phyloP scores from a whole-genome alignment of 495 filamentous ascomycete species.

The Penicillium salamii region DNA sequence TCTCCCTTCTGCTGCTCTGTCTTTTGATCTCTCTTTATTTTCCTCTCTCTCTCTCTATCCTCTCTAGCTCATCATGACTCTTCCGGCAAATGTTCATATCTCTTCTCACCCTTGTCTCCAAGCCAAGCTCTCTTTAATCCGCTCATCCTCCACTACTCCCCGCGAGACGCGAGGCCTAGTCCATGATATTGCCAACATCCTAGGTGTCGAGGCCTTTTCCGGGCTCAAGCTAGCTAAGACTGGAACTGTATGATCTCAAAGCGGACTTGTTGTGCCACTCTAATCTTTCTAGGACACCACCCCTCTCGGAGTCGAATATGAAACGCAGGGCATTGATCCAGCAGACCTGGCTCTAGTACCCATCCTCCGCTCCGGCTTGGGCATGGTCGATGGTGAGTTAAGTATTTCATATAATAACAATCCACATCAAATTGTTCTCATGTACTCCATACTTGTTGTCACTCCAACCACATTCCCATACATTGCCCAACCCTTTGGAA shows the following conservation, averaged over 20 bases:
- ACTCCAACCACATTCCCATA: background rate
- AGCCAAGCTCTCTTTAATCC: conserved; percentile 86
- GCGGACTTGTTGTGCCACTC: background rate
- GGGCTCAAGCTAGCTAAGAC: conserved; percentile 51
- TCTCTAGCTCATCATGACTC: conserved; percentile 21
- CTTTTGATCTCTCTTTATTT: background rate
- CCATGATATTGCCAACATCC: conserved; percentile 79
- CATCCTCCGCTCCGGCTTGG: conserved; percentile 84
- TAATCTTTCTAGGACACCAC: conserved; percentile 59
- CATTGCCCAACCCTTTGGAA: background rate
- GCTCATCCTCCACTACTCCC: conserved; percentile 65
- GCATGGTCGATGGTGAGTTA: conserved; percentile 74
- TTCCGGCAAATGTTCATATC: conserved; percentile 60
- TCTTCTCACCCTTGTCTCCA: conserved; percentile 82
- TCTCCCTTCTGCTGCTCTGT: conserved; percentile 6
- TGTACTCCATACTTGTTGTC: too few species aligned
- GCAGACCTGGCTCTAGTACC: conserved; percentile 76
- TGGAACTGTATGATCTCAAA: conserved; percentile 25
- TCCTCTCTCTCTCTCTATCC: background rate
- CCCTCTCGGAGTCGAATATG: conserved; percentile 70
- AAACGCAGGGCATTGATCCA: conserved; percentile 57
- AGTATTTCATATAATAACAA: too few species aligned
- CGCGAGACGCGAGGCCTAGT: conserved; percentile 77
- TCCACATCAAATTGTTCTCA: too few species aligned
- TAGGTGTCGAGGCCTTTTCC: conserved; percentile 81